phyloP scores from a whole-genome alignment of 768 basidiomycete species.

The Tubosaeta sp. region DNA sequence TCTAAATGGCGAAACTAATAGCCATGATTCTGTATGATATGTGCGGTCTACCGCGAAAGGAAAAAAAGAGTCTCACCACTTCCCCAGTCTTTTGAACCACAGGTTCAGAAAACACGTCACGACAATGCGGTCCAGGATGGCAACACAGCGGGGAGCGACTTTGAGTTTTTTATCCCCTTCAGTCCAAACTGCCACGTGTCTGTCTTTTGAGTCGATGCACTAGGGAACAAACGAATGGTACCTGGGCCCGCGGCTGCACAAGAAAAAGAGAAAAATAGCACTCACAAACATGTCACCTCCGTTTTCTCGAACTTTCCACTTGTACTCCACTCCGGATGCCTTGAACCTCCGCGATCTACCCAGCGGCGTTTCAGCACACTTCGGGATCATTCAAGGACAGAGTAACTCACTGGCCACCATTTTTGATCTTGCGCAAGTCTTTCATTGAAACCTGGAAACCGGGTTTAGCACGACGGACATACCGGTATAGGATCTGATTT shows the following conservation, averaged over 20 bases:
- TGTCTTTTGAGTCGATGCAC: constrained; percentile 50
- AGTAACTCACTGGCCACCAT: constrained; percentile 44
- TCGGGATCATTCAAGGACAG: neutral
- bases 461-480: neutral
- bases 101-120: constrained; percentile 51
- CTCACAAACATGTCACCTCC: constrained; percentile 45
- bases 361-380: constrained; percentile 2
- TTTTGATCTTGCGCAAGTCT: constrained; percentile 49
- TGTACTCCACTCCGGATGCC: constrained; percentile 45
- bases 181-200: constrained; percentile 45
- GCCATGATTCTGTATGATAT: neutral
- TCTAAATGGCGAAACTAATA: neutral
- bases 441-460: constrained; percentile 35
- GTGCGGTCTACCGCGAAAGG: neutral
- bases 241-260: neutral
- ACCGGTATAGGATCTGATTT: neutral
- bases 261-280: neutral
- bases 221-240: constrained; percentile 16
- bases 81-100: constrained; percentile 43
- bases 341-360: constrained; percentile 53
- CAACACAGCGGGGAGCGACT: constrained; percentile 38
- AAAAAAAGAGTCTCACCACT: constrained; percentile 34
- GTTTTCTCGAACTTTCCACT: constrained; percentile 50
- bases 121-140: constrained; percentile 46
- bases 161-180: constrained; percentile 35